Base-by-base conservation (phyloP, 768 basidiomycete genomes). In the Mrakia hoshinonis region DNA sequence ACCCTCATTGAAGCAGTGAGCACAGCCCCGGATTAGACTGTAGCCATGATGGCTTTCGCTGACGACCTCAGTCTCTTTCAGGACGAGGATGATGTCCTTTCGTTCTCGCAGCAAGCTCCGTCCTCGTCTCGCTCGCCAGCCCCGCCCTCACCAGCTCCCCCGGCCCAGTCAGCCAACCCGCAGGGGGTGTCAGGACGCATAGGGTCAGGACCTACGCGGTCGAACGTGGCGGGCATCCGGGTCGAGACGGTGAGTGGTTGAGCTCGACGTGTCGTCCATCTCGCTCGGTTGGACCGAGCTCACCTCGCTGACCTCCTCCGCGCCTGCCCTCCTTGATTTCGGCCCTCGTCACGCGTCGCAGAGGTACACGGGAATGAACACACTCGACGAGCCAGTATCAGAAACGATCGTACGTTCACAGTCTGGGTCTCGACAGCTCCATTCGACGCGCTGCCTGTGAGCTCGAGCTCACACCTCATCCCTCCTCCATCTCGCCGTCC, bases 321-420 rank as follows among this genome's bases (percentile, higher is more conserved):
- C 67, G 13, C 15, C 22, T 36, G 7, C 55, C 12, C 2, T 52
- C 51, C 31, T 18, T 38, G 22, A n/a, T n/a, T n/a, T n/a, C n/a
- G n/a, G n/a, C n/a, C n/a, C n/a, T n/a, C n/a, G n/a, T n/a, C n/a
- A 24, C 34, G 18, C n/a, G 4, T 24, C 15, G 5, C 58, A 73
- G 72, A 63, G 72, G n/a, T 73, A 73, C 52, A 73, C 72, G 7
- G 72, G 72, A 3, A 62, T 68, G 61, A 69, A 73, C 67, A 73
- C 72, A 11, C 72, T 73, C 24, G 72, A 73, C 38, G 72, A 73
- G 51, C 72, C 72, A 11, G 72, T 73, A 2, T 73, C 67, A 4
- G 72, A 68, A 49, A 73, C 72, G 3, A 73, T 73, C 39, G 70
- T 72, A 20, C 58, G 70, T 67, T 11, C 9, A 4, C 60, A 22